Evolutionary conservation across 441 rosid genomes (phyloP).

Genomic region (Metrosideros polymorpha): DNA sequence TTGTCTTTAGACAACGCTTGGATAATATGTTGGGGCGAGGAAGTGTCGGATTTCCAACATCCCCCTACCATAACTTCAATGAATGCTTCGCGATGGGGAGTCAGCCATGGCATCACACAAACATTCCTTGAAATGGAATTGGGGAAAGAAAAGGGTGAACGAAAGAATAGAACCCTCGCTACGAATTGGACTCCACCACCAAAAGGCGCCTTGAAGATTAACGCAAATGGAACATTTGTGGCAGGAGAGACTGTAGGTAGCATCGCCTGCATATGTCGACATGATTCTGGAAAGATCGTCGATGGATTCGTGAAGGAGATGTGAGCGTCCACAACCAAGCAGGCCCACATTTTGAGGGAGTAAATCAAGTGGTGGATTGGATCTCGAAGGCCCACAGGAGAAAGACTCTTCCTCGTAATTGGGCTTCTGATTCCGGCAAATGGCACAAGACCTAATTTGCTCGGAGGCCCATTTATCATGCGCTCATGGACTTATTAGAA

Average conservation of each 20-base stretch:
- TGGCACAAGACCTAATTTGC: not conserved
- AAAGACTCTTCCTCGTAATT: not conserved
- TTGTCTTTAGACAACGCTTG: not conserved
- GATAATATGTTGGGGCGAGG: no score
- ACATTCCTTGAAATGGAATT: not conserved
- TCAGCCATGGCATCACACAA: not conserved
- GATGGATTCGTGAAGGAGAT: not conserved
- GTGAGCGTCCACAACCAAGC: not conserved
- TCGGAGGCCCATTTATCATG: rapidly evolving
- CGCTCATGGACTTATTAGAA: not conserved
- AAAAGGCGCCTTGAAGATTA: not conserved
- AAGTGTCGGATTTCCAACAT: no score
- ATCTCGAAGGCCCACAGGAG: rapidly evolving
- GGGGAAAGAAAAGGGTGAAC: not conserved
- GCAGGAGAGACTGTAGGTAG: not conserved
- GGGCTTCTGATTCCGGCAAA: not conserved
- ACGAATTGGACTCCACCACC: not conserved
- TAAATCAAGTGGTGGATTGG: rapidly evolving
- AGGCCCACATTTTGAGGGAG: not conserved
- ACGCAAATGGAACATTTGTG: not conserved
- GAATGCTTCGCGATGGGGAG: not conserved
- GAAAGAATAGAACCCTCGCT: not conserved
- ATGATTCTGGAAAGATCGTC: not conserved
- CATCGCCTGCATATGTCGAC: not conserved
- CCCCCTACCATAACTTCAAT: no score